Conservation (phyloP, 345 rosid species). For the Aquilaria sinensis region DNA sequence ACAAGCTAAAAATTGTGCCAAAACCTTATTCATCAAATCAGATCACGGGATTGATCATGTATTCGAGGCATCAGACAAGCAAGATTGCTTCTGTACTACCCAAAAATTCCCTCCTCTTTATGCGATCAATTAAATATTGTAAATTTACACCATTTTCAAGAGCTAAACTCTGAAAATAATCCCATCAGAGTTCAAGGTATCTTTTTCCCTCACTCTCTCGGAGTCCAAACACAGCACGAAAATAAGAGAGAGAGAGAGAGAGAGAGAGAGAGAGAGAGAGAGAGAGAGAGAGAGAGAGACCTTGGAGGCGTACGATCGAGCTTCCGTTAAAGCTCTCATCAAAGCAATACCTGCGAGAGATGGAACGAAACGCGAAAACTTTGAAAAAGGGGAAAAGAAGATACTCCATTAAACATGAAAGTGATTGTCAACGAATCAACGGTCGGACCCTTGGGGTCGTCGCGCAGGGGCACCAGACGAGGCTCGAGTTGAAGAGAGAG, state of each 20-base stretch:
- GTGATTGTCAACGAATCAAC: too few relatives aligned
- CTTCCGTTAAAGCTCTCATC: constrained; percentile 4
- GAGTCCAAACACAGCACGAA: background rate
- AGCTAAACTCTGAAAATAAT: background rate
- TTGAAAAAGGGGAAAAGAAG: too few relatives aligned
- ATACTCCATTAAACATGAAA: too few relatives aligned
- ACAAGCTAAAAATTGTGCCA: background rate
- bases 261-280: background rate
- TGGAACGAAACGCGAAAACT: background rate
- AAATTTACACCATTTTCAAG: background rate
- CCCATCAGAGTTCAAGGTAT: background rate
- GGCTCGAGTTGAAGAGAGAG: constrained; percentile 6
- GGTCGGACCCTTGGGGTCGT: background rate
- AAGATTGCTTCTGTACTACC: background rate
- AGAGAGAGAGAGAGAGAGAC: background rate
- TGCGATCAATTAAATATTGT: background rate
- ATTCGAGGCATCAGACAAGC: background rate
- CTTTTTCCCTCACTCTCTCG: background rate
- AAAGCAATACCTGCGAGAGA: background rate
- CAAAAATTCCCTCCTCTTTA: too few relatives aligned
- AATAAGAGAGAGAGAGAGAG: background rate
- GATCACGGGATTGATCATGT: background rate
- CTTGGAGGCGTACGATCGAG: constrained; percentile 2
- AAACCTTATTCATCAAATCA: background rate
- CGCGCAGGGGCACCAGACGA: background rate